These are phyloP conservation scores for Glycyrrhiza uralensis DNA, from an alignment of 306 rosid genomes.

Conservation along the genomic window DNA sequence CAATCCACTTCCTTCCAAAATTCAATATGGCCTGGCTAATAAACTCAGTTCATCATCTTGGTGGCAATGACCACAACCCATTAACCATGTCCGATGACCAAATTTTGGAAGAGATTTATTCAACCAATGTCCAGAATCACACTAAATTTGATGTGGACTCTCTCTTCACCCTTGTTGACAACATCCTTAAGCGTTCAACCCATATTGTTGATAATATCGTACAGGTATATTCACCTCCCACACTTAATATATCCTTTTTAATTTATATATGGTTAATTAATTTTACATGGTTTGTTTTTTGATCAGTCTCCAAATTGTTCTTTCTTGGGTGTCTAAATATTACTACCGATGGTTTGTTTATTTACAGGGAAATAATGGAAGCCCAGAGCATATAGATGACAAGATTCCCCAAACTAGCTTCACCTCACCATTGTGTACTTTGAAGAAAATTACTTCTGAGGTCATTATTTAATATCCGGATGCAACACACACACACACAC, in stretches of 20 bases:
- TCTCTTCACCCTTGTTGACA: slow-evolving; percentile 36
- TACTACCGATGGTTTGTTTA: not conserved
- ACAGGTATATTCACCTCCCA: slow-evolving; percentile 24
- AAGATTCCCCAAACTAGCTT: slow-evolving; percentile 21
- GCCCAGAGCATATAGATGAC: slow-evolving; percentile 20
- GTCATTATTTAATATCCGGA: slow-evolving; percentile 15
- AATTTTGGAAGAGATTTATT: slow-evolving; percentile 38
- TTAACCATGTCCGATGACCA: slow-evolving; percentile 40
- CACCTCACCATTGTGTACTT: slow-evolving; percentile 36
- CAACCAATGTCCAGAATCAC: slow-evolving; percentile 42
- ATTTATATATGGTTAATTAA: too few species aligned
- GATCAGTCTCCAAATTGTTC: too few species aligned
- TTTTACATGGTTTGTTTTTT: not conserved
- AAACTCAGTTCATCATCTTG: not conserved
- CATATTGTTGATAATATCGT: slow-evolving; percentile 37
- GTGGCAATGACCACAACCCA: slow-evolving; percentile 17
- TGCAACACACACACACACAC: too few species aligned
- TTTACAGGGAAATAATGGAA: slow-evolving; percentile 36
- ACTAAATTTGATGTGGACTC: slow-evolving; percentile 37
- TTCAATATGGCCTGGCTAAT: slow-evolving; percentile 23
- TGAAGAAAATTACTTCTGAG: slow-evolving; percentile 36
- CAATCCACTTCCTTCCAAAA: not conserved
- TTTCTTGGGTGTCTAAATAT: not conserved
- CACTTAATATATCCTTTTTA: not conserved
- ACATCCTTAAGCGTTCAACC: slow-evolving; percentile 38